These are phyloP conservation scores for Ogataea glucozyma DNA, from an alignment of 805 yeast genomes.

Conservation along the genomic window DNA sequence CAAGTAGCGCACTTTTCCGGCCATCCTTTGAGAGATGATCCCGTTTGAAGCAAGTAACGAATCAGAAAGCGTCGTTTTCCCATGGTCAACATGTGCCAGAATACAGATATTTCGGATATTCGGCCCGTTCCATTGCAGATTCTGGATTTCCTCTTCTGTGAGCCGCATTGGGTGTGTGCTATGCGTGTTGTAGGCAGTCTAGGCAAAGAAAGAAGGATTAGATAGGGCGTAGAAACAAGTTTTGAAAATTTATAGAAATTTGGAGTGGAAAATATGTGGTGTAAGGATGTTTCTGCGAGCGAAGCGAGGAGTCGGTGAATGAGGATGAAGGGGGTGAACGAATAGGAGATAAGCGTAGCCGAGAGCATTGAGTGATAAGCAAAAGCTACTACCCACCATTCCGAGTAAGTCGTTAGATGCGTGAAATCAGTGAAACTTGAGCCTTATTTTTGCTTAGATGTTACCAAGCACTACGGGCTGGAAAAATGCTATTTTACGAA, in stretches of 20 bases:
- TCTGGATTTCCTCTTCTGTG: slow-evolving; percentile 60
- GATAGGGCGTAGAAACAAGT: background rate
- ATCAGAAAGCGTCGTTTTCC: slow-evolving; percentile 93
- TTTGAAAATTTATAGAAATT: too few relatives aligned
- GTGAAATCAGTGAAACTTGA: too few relatives aligned
- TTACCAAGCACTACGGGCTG: too few relatives aligned
- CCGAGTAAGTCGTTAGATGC: too few relatives aligned
- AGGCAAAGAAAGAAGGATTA: background rate
- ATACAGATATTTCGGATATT: slow-evolving; percentile 88
- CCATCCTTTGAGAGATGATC: slow-evolving; percentile 89
- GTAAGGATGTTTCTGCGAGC: too few relatives aligned
- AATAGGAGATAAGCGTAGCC: too few relatives aligned
- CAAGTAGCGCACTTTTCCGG: slow-evolving; percentile 89
- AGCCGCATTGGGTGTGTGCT: slow-evolving; percentile 44
- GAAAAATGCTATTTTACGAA: too few relatives aligned
- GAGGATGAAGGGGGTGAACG: too few relatives aligned
- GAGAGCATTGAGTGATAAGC: too few relatives aligned
- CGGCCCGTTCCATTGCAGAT: slow-evolving; percentile 68
- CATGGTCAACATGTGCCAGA: slow-evolving; percentile 98
- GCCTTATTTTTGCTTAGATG: too few relatives aligned
- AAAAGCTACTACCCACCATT: too few relatives aligned
- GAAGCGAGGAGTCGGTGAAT: slow-evolving; percentile 14
- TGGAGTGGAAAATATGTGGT: too few relatives aligned
- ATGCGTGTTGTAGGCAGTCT: background rate
- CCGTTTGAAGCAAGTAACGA: slow-evolving; percentile 93